Base-by-base conservation (phyloP, 2,329 filamentous ascomycete species). In the Cladosporium sp. region DNA sequence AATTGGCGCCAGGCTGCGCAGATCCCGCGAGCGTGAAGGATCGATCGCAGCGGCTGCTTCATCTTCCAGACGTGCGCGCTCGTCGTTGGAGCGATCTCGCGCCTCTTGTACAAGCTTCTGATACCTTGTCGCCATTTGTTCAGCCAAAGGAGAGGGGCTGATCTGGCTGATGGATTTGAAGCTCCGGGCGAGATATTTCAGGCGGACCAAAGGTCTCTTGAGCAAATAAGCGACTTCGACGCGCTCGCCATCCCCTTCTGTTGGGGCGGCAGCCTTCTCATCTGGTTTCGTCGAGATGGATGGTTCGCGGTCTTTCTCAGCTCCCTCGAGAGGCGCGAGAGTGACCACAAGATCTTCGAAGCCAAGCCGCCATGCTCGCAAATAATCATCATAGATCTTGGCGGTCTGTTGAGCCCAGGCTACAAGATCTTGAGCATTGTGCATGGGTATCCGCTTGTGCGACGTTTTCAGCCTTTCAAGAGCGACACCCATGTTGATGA, bases 291-390 rank as follows among this genome's bases (percentile, higher is more conserved):
- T 47, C 24, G 69, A 67, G 59, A 88, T 79, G 18, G 88, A 80
- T 72, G 89, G 86, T 12, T 86, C 86, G 67, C 87, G 82, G 55
- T 85, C 81, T 67, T 79, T 78, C n/a, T 72, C 67, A 36, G 66
- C 67, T 58, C 90, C 87, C 38, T 89, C 87, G 4, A 88, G 86
- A 8, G 92, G 91, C 1, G 92, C 93, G 38, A 98, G 87, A 75
- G 97, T 98, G 72, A 99, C 92, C 59, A 98, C 88, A 24, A 99
- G 88, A 75, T 96, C 93, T 74, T 97, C 91, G 78, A 98, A 99
- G 0, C 95, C 95, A 58, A 98, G 85, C 34, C 93, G 87, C 95
- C 95, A 99, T 8, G 90, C 89, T 74, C 88, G 88, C 36, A 98
- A 84, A 76, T 98, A 99, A 74, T 92, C 89, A 68, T 88, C 84